Evolutionary conservation across 2,329 filamentous ascomycete species (phyloP).

Genomic region (Neospermospora avenae): DNA sequence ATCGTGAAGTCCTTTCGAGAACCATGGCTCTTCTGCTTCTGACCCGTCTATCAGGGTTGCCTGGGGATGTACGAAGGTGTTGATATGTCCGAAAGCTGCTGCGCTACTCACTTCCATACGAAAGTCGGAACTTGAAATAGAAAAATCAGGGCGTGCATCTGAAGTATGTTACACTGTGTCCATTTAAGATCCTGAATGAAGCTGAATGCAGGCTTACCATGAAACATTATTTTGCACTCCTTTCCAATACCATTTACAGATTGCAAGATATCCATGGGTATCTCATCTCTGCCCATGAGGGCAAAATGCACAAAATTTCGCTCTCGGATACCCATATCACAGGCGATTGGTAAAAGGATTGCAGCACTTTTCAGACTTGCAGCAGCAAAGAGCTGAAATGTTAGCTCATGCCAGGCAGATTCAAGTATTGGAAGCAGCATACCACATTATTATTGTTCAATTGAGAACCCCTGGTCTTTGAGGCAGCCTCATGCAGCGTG

Average conservation of each 20-base stretch:
- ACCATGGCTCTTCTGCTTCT: conserved; percentile 63
- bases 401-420: not conserved
- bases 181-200: not conserved
- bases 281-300: conserved; percentile 69
- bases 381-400: conserved; percentile 62
- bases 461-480: conserved; percentile 49
- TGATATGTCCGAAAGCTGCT: conserved; percentile 69
- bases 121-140: conserved; percentile 63
- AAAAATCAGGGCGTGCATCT: conserved; percentile 76
- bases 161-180: conserved; percentile 13
- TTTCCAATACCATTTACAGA: conserved; percentile 76
- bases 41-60: conserved; percentile 63
- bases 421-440: conserved; percentile 6
- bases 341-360: conserved; percentile 75
- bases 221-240: conserved; percentile 61
- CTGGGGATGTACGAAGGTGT: conserved; percentile 72
- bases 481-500: conserved; percentile 61
- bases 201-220: conserved; percentile 39
- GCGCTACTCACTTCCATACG: conserved; percentile 64
- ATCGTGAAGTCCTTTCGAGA: conserved; percentile 57
- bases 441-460: conserved; percentile 67
- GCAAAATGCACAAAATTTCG: conserved; percentile 78
- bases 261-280: conserved; percentile 66
- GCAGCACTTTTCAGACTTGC: conserved; percentile 71
- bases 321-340: conserved; percentile 72